phyloP scores from a whole-genome alignment of 2,329 filamentous ascomycete genomes.

The Niveomyces coronatus region DNA sequence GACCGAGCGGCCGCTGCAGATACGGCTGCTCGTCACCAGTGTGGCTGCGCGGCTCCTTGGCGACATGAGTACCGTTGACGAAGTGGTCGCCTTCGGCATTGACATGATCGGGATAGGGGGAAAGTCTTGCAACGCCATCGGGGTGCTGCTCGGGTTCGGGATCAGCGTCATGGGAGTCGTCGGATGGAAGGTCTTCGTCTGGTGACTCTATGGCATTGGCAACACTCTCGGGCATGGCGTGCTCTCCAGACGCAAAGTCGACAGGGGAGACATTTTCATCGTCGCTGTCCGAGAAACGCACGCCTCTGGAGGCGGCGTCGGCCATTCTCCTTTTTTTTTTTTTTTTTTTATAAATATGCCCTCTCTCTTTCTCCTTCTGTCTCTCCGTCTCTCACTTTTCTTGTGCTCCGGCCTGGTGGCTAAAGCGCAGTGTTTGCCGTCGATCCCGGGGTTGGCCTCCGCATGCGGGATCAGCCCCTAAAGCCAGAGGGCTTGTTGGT shows the following conservation, averaged over 20 bases:
- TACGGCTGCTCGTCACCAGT: constrained; percentile 20
- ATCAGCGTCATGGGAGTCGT: constrained; percentile 27
- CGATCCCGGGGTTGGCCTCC: background rate
- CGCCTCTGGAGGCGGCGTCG: constrained; percentile 44
- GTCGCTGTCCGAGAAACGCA: constrained; percentile 45
- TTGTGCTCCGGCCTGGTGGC: background rate
- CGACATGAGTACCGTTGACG: constrained; percentile 30
- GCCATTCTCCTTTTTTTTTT: too few relatives aligned
- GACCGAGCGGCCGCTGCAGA: constrained; percentile 56
- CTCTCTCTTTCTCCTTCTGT: too few relatives aligned
- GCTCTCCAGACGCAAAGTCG: constrained; percentile 29
- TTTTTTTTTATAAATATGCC: too few relatives aligned
- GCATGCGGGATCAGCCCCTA: background rate
- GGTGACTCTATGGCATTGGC: constrained; percentile 4
- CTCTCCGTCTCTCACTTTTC: too few relatives aligned
- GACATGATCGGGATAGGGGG: constrained; percentile 23
- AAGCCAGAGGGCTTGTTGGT: background rate
- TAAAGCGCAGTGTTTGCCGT: background rate
- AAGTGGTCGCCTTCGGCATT: constrained; percentile 20
- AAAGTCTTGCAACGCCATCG: constrained; percentile 35
- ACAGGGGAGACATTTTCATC: constrained; percentile 29
- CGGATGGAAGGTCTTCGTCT: constrained; percentile 14
- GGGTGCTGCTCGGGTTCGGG: constrained; percentile 40
- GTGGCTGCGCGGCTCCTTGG: constrained; percentile 29
- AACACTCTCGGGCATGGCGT: constrained; percentile 16